A percentile compares a stretch with the other conserved stretches of the same genome.
phyloP scores from a whole-genome alignment of 1,284 basidiomycete species.

The Cutaneotrichosporon cyanovorans region DNA sequence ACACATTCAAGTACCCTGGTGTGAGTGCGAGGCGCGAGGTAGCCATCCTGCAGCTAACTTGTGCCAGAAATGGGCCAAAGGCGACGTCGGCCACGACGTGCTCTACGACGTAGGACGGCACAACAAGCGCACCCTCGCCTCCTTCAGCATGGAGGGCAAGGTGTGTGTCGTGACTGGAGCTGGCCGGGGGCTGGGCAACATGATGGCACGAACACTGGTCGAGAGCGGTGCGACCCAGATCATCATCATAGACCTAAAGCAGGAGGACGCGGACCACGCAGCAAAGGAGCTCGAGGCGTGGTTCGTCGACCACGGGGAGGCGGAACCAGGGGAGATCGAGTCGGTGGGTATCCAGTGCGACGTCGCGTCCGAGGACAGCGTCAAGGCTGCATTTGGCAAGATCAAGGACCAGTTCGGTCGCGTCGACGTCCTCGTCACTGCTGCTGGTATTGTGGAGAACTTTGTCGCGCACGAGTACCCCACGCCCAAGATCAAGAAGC shows the following conservation, averaged over 20 bases:
- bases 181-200: conserved; percentile 77
- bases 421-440: conserved; percentile 60
- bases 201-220: conserved; percentile 82
- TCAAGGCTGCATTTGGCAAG: conserved; percentile 62
- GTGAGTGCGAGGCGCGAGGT: conserved; percentile 14
- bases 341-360: conserved; percentile 78
- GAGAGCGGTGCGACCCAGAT: conserved; percentile 71
- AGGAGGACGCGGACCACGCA: conserved; percentile 62
- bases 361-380: conserved; percentile 72
- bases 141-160: conserved; percentile 50
- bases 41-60: neutral
- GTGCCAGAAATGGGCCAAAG: conserved; percentile 10
- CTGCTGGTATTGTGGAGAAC: conserved; percentile 88
- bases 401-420: conserved; percentile 66
- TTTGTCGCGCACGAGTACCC: conserved; percentile 87
- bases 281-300: conserved; percentile 63
- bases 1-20: conserved; percentile 31
- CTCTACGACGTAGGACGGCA: conserved; percentile 33
- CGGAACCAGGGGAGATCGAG: conserved; percentile 57
- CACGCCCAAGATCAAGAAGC: conserved; percentile 66
- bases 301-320: conserved; percentile 54
- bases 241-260: conserved; percentile 76
- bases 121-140: conserved; percentile 33
- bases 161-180: conserved; percentile 92
- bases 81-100: conserved; percentile 38